phyloP scores from a whole-genome alignment of 176 grass and related monocot species.

The Avena eriantha region DNA sequence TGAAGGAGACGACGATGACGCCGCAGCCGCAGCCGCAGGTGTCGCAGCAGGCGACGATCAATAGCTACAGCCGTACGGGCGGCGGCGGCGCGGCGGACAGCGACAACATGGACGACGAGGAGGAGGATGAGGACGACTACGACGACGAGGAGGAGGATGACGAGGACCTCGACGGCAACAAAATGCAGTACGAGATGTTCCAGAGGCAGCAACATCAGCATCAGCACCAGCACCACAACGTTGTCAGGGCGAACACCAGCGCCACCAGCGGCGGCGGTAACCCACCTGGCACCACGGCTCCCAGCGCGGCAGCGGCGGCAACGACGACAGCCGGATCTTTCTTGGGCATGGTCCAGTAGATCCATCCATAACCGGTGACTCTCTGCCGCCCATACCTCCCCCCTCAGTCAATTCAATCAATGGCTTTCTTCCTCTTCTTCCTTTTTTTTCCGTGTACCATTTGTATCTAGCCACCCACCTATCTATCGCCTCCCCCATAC shows the following conservation, averaged over 20 bases:
- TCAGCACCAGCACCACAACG: constrained; percentile 58
- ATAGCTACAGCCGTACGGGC: constrained; percentile 65
- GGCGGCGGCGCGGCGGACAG: constrained; percentile 63
- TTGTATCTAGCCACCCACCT: constrained; percentile 80
- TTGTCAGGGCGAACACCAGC: constrained; percentile 49
- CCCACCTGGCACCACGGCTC: constrained; percentile 39
- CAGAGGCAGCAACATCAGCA: constrained; percentile 57
- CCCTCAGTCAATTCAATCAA: constrained; percentile 20
- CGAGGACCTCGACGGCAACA: constrained; percentile 58
- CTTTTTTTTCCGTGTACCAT: constrained; percentile 46
- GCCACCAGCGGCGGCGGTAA: constrained; percentile 36
- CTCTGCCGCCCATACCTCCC: constrained; percentile 31
- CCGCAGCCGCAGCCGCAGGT: constrained; percentile 52
- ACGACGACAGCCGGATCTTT: constrained; percentile 80
- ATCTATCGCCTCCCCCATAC: constrained; percentile 31
- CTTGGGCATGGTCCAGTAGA: constrained; percentile 95
- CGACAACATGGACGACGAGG: constrained; percentile 72
- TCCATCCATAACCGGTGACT: constrained; percentile 38
- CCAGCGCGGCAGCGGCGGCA: constrained; percentile 55
- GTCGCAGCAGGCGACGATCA: constrained; percentile 43
- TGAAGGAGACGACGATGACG: constrained; percentile 78
- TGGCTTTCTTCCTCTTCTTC: constrained; percentile 34
- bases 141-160: constrained; percentile 64
- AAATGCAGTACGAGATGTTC: constrained; percentile 94
- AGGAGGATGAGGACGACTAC: constrained; percentile 56